Evolutionary conservation across 2,329 filamentous ascomycete genomes (phyloP).

Genomic region (Fusarium agapanthi): DNA sequence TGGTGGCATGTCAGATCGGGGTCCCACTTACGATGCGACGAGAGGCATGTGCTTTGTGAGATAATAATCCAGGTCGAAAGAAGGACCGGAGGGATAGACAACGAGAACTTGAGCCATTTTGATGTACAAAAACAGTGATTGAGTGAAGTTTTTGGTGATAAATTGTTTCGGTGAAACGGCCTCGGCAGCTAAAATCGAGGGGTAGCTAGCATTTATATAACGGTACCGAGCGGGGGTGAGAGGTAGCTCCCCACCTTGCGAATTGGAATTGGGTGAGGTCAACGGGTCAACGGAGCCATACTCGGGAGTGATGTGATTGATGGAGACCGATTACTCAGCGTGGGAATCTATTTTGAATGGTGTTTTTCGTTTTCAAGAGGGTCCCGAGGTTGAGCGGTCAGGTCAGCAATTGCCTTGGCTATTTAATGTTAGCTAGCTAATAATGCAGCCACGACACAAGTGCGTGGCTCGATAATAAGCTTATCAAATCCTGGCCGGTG

Average conservation of each 20-base stretch:
- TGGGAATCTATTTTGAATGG: background rate
- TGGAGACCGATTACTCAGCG: constrained; percentile 12
- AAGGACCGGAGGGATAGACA: constrained; percentile 39
- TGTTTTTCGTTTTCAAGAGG: background rate
- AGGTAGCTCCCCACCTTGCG: constrained; percentile 15
- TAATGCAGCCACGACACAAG: background rate
- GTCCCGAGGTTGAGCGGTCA: background rate
- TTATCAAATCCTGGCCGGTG: background rate
- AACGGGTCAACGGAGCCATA: constrained; percentile 19
- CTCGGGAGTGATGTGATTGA: constrained; percentile 1
- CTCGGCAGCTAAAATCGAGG: constrained; percentile 13
- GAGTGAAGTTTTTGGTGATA: background rate
- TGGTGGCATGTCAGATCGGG: background rate
- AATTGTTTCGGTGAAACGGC: background rate
- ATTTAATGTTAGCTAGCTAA: background rate
- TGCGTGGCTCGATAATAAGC: background rate
- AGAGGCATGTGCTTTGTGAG: constrained; percentile 42
- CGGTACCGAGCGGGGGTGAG: background rate
- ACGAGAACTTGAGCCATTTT: constrained; percentile 40
- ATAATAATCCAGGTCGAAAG: constrained; percentile 42
- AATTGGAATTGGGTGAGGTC: background rate
- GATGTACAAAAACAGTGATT: background rate
- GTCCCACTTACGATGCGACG: constrained; percentile 27
- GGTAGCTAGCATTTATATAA: background rate
- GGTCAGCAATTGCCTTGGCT: background rate